Conservation (phyloP, 1,139 yeast species). For the Debaryomyces fabryi region DNA sequence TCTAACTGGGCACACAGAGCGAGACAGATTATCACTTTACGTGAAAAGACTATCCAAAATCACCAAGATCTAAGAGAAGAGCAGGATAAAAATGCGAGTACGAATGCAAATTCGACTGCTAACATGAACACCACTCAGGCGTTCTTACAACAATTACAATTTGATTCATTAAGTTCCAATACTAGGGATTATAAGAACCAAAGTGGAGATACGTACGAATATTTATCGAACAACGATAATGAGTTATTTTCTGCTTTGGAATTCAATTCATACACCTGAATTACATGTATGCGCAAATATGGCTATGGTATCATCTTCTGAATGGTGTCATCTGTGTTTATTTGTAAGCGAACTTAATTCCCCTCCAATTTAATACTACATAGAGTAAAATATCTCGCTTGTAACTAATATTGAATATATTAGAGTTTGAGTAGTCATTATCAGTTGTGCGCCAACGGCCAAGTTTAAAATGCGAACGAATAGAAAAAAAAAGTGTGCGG, state of each 20-base stretch:
- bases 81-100: slow-evolving; percentile 14
- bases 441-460: neutral
- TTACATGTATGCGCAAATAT: neutral
- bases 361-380: neutral
- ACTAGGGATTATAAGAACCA: slow-evolving; percentile 3
- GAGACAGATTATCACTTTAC: slow-evolving; percentile 55
- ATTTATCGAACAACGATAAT: slow-evolving; percentile 24
- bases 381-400: neutral
- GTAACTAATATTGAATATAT: neutral
- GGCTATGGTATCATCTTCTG: neutral
- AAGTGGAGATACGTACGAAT: slow-evolving; percentile 21
- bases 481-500: neutral
- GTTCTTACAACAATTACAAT: slow-evolving; percentile 32
- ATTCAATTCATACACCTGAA: slow-evolving; percentile 42
- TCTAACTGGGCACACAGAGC: slow-evolving; percentile 72
- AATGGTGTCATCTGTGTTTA: neutral
- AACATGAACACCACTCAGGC: slow-evolving; percentile 29
- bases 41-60: slow-evolving; percentile 40
- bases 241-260: slow-evolving; percentile 37
- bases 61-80: slow-evolving; percentile 32
- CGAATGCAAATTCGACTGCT: slow-evolving; percentile 10
- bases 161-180: slow-evolving; percentile 13
- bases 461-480: neutral
- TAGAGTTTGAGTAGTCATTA: neutral
- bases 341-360: neutral